phyloP scores from a whole-genome alignment of 345 rosid species.

The Murraya koenigii region DNA sequence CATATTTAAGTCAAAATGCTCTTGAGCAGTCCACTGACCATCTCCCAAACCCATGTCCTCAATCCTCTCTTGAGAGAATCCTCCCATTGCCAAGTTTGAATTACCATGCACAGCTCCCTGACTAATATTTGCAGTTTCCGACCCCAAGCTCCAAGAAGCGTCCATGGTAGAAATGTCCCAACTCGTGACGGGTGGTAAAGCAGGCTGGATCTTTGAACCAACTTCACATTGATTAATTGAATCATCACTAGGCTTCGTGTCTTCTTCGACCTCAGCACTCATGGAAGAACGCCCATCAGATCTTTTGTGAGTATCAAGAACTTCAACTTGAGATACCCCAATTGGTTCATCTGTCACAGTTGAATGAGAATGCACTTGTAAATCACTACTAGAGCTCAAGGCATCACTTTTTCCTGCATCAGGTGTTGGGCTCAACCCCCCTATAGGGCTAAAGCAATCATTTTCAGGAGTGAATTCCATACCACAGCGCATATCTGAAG shows the following conservation, averaged over 20 bases:
- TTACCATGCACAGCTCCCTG: constrained; percentile 45
- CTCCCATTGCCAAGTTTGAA: constrained; percentile 28
- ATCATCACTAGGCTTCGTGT: constrained; percentile 33
- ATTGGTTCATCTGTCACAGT: constrained; percentile 29
- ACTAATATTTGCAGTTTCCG: constrained; percentile 35
- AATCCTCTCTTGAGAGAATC: constrained; percentile 28
- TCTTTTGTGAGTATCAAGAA: constrained; percentile 35
- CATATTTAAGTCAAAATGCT: constrained; percentile 36
- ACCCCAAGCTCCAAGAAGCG: constrained; percentile 41
- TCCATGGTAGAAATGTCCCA: constrained; percentile 28
- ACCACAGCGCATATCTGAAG: constrained; percentile 51
- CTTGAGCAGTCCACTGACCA: constrained; percentile 35
- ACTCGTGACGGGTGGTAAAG: constrained; percentile 36
- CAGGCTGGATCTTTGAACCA: constrained; percentile 46
- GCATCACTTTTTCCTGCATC: constrained; percentile 65
- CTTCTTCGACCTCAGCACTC: constrained; percentile 41
- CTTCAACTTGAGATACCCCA: constrained; percentile 28
- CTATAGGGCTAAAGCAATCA: constrained; percentile 76
- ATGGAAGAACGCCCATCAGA: constrained; percentile 43
- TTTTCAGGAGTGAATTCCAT: constrained; percentile 58
- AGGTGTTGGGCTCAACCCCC: constrained; percentile 57
- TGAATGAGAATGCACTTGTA: constrained; percentile 48
- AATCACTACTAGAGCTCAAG: constrained; percentile 68
- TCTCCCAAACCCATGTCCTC: constrained; percentile 32
- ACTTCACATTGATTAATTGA: constrained; percentile 51